Percentiles rank a stretch among this genome's conserved stretches.
Conservation (phyloP, 1,284 basidiomycete genomes). For the Ceratobasidium sp. region DNA sequence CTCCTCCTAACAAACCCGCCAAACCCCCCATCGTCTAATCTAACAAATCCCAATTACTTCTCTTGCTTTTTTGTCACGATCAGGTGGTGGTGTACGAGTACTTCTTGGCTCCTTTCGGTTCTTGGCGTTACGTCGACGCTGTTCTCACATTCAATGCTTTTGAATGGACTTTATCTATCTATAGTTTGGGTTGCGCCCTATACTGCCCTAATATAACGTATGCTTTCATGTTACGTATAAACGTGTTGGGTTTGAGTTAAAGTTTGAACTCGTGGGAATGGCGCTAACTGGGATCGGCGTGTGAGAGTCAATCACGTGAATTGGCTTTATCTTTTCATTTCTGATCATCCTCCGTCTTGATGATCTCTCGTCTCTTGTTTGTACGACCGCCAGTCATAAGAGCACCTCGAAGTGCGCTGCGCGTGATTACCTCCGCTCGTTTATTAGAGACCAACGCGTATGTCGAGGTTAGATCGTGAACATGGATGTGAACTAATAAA, state of each 20-base stretch:
- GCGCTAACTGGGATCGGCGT: background rate
- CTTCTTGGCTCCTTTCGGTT: background rate
- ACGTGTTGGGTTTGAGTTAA: background rate
- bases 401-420: constrained; percentile 5
- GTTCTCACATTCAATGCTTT: no score
- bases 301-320: constrained; percentile 20
- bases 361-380: constrained; percentile 27
- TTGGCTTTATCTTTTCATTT: background rate
- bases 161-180: background rate
- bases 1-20: background rate
- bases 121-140: no score
- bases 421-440: background rate
- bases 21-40: background rate
- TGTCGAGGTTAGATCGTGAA: background rate
- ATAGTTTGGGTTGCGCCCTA: background rate
- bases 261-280: background rate
- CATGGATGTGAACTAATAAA: background rate
- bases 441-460: constrained; percentile 14
- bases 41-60: background rate
- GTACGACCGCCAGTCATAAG: constrained; percentile 3
- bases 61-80: constrained; percentile 8
- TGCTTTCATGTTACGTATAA: background rate
- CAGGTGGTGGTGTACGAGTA: constrained; percentile 5
- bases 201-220: background rate
- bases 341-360: background rate